A percentile compares a stretch with the other conserved stretches of the same genome.
phyloP scores from a whole-genome alignment of 2,329 filamentous ascomycete genomes.

The Hypoxylon sp. region DNA sequence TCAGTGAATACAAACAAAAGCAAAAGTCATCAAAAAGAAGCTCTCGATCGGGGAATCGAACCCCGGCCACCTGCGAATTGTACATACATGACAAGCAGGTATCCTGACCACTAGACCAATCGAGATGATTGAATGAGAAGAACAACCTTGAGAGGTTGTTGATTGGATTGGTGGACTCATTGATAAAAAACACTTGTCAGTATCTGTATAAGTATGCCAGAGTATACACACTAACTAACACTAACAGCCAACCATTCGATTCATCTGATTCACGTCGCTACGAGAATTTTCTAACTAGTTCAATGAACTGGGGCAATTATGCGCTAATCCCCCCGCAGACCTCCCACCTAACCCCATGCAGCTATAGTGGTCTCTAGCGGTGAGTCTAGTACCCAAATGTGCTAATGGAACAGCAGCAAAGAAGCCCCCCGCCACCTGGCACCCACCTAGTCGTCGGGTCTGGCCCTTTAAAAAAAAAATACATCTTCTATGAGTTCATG shows the following conservation, averaged over 20 bases:
- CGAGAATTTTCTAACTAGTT: no score
- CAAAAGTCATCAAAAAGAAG: slow-evolving; percentile 1
- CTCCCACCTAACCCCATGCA: background rate
- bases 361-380: slow-evolving; percentile 5
- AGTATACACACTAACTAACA: no score
- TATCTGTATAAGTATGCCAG: no score
- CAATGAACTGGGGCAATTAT: background rate
- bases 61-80: slow-evolving; percentile 47
- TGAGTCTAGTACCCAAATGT: slow-evolving; percentile 6
- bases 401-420: no score
- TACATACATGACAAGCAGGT: slow-evolving; percentile 38
- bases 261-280: no score
- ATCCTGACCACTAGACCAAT: slow-evolving; percentile 38
- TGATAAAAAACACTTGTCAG: no score
- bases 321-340: slow-evolving; percentile 1
- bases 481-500: slow-evolving; percentile 29
- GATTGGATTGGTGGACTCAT: no score
- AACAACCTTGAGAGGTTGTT: no score
- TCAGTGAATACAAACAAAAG: background rate
- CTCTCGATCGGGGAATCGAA: slow-evolving; percentile 50
- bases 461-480: slow-evolving; percentile 23
- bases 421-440: slow-evolving; percentile 28
- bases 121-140: slow-evolving; percentile 9
- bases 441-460: slow-evolving; percentile 12
- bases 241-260: no score